Evolutionary conservation across 2,329 filamentous ascomycete genomes (phyloP), one percentile per base, ranked within the genome.

Genomic region (Diaporthe destruens): DNA sequence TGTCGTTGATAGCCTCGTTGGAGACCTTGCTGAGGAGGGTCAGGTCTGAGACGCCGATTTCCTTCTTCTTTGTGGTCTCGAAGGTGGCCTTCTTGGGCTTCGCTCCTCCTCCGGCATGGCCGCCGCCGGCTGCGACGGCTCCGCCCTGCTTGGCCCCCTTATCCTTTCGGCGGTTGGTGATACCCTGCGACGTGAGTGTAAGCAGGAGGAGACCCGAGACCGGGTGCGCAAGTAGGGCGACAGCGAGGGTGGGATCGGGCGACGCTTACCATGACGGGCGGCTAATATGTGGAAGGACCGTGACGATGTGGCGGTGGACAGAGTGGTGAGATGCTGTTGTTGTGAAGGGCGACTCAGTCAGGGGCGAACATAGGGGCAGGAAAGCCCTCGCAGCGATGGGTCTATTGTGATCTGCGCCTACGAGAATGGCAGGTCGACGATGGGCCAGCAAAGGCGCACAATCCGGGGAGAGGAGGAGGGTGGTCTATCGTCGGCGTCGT

Each of bases 1-100:
- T 99, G 72, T 98, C 96, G 85, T 99, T 99, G 87, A 99, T 99
- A 74, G 96, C 95, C 83, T 99, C 96, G 83, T 99, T 98, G 77
- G 95, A 98, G 76, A 99, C 97, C 84, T 98, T 98, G 87, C 95
- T 98, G 81, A 99, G 93, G 79, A 99, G 87, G 5, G 96, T 99
- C 81, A 99, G 89, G 87, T 99, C 96, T 71, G 96, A 98, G 70
- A 99, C 96, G 77, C 96, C 96, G 78, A 99, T 96, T 84, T 99
- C 95, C 89, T 98, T 98, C 91, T 98, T 99, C 89, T 98, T 98
- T 76, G 92, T 94, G 74, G 91, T 94, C 82, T 99, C 96, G 84
- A 97, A 99, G 74, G 94, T 94, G 75, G 96, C 96, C 86, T 98
- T 98, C 85, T 95, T 96, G 77, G 97, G 94, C 84, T 94, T 94